These are phyloP conservation scores for Haematococcus lacustris DNA, from an alignment of 139 green algal species.

Conservation along the genomic window DNA sequence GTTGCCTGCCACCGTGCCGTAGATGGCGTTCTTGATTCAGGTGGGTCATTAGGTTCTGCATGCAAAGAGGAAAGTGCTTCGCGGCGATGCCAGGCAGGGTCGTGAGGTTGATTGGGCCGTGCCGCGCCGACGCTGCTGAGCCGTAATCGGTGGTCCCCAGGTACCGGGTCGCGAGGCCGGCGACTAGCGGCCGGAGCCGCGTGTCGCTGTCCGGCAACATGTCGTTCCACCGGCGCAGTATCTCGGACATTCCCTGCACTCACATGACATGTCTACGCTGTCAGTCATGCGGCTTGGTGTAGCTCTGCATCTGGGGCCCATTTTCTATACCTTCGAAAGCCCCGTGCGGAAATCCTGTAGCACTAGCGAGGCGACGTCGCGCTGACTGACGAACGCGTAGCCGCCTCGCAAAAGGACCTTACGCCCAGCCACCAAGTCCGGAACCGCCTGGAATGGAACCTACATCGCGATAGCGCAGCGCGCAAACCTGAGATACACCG, in stretches of 20 bases:
- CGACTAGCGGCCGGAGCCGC: conserved; percentile 76
- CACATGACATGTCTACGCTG: too few relatives aligned
- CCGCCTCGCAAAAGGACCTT: conserved; percentile 59
- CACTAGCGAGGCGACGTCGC: conserved; percentile 67
- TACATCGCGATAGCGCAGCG: too few relatives aligned
- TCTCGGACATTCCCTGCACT: conserved; percentile 39
- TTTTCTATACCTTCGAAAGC: conserved; percentile 51
- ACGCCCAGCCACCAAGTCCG: conserved; percentile 74
- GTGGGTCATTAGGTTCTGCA: conserved; percentile 57
- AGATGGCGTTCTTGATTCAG: conserved; percentile 78
- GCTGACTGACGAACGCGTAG: conserved; percentile 66
- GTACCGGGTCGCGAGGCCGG: conserved; percentile 52
- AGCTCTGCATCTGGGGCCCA: too few relatives aligned
- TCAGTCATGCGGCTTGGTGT: too few relatives aligned
- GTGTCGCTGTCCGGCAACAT: conserved; percentile 61
- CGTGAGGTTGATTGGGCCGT: conserved; percentile 12
- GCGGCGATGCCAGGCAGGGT: conserved; percentile 37
- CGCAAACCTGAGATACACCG: too few relatives aligned
- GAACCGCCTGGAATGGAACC: conserved; percentile 72
- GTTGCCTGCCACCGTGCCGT: conserved; percentile 80
- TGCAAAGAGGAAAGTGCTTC: conserved; percentile 83
- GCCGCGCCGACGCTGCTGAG: conserved; percentile 2
- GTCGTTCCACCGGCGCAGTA: conserved; percentile 50
- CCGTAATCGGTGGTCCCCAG: conserved; percentile 1
- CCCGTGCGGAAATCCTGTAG: conserved; percentile 57